Base-by-base conservation (phyloP, 2,329 filamentous ascomycete genomes). In the Celoporthe dispersa region DNA sequence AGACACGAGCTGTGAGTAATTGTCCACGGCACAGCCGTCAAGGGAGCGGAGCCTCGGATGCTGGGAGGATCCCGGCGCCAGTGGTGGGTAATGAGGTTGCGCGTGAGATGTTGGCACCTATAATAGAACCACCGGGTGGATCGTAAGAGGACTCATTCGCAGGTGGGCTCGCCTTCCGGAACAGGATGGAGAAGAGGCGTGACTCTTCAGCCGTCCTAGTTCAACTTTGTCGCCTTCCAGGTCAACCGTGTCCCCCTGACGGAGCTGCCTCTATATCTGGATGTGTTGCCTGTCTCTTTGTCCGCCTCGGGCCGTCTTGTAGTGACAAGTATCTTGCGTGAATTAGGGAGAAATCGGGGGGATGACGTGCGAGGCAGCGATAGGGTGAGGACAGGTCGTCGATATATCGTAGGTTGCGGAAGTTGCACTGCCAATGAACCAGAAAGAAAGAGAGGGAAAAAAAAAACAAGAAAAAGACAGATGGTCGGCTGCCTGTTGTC, bases 141-240 rank as follows among this genome's bases (percentile, higher is more conserved):
- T 77, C 77, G 75, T 74, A 74, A 73, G 77, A 75, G 79, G 80
- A 77, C 79, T 79, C 82, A 83, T 84, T 78, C 80, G 81, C 77
- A 74, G 74, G 70, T 73, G 70, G 68, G 73, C 76, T 73, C 76
- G 76, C 76, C 75, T 44, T 82, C 78, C 75, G 28, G 79, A 81
- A 81, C 77, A 81, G 79, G 80, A 77, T 78, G 79, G 80, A 84
- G 81, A 83, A 81, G 62, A 48, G 62, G 41, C 33, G 80, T 84
- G 79, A 85, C 83, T 85, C 83, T 81, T 82, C 79, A 72, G 73
- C 78, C 78, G 75, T 71, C 77, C 78, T 77, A 77, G 78, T 78
- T 78, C 78, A 73, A 71, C 71, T 39, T 39, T 48, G 33, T 60
- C 11, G 62, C 51, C 62, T 63, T 69, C 44, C 33, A 35, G 7